A percentile compares a stretch with the other conserved stretches of the same genome.
Evolutionary conservation across 805 yeast genomes (phyloP).

Genomic region (Debaryomyces tyrocola): DNA sequence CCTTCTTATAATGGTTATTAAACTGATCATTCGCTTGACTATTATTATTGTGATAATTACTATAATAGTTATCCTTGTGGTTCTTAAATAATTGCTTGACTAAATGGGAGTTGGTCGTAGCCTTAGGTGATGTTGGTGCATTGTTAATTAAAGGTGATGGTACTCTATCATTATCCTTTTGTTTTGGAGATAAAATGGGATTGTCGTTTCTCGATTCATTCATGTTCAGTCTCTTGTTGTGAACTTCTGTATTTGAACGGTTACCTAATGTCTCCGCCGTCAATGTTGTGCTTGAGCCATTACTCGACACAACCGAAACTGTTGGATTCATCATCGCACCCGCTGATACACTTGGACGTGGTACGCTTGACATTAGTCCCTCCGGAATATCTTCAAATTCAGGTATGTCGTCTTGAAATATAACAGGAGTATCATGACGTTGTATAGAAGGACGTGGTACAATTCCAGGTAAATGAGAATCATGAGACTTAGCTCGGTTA

Average conservation of each 20-base stretch:
- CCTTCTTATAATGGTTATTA: conserved; percentile 49
- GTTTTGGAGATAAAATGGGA: not conserved
- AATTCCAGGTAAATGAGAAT: conserved; percentile 37
- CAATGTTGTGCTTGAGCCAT: conserved; percentile 17
- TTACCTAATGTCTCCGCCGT: conserved; percentile 8
- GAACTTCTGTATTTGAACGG: not conserved
- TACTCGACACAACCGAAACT: conserved; percentile 12
- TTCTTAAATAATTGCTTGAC: conserved; percentile 1
- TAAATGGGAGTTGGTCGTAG: not conserved
- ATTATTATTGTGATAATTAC: not conserved
- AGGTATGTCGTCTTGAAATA: conserved; percentile 29
- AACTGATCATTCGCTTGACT: conserved; percentile 21
- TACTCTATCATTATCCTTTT: conserved; percentile 12
- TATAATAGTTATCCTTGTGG: conserved; percentile 3
- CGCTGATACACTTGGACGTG: conserved; percentile 22
- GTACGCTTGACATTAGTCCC: conserved; percentile 32
- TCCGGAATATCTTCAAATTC: conserved; percentile 45
- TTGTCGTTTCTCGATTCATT: not conserved
- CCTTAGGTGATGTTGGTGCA: conserved; percentile 32
- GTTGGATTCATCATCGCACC: conserved; percentile 12
- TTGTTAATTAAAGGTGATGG: conserved; percentile 27
- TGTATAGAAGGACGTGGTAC: conserved; percentile 12
- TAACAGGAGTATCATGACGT: conserved; percentile 27
- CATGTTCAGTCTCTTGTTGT: not conserved
- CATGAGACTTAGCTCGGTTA: conserved; percentile 42